A percentile compares a stretch with the other conserved stretches of the same genome.
Conservation (phyloP, 148 eudicot genomes). For the Pouteria glomerata region DNA sequence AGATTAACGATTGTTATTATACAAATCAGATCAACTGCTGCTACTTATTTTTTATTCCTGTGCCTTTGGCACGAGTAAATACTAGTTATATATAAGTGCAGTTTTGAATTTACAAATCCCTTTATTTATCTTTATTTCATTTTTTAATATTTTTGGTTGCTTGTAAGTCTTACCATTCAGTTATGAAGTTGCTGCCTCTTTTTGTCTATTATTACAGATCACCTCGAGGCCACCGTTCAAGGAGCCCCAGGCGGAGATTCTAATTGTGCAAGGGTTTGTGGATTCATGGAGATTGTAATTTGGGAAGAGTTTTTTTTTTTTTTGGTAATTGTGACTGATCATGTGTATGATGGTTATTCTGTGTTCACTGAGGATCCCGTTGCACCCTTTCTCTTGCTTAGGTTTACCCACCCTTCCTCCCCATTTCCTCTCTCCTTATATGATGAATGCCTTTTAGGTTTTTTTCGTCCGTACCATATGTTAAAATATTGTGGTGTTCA, state of each 20-base stretch:
- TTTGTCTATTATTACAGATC: too few relatives aligned
- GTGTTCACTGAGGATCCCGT: conserved; percentile 7
- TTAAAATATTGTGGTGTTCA: neutral
- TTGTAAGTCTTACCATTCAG: too few relatives aligned
- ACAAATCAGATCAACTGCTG: too few relatives aligned
- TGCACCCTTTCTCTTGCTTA: neutral
- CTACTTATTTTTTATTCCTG: too few relatives aligned
- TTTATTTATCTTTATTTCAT: too few relatives aligned
- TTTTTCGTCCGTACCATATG: neutral
- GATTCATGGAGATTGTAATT: neutral
- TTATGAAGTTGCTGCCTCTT: too few relatives aligned
- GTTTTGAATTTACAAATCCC: too few relatives aligned
- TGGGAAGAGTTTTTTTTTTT: neutral
- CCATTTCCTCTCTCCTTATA: neutral
- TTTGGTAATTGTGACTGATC: neutral
- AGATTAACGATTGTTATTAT: too few relatives aligned
- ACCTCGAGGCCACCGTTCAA: conserved; percentile 62
- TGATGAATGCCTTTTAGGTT: conserved; percentile 7
- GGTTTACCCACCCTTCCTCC: neutral
- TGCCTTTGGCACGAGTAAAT: too few relatives aligned
- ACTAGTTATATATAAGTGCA: too few relatives aligned
- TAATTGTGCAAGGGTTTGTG: conserved; percentile 18
- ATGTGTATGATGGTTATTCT: neutral
- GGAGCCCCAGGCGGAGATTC: conserved; percentile 74
- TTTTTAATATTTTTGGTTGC: too few relatives aligned